Evolutionary conservation across 768 basidiomycete genomes (phyloP), one percentile per base, ranked within the genome.

Genomic region (Auricularia heimuer): DNA sequence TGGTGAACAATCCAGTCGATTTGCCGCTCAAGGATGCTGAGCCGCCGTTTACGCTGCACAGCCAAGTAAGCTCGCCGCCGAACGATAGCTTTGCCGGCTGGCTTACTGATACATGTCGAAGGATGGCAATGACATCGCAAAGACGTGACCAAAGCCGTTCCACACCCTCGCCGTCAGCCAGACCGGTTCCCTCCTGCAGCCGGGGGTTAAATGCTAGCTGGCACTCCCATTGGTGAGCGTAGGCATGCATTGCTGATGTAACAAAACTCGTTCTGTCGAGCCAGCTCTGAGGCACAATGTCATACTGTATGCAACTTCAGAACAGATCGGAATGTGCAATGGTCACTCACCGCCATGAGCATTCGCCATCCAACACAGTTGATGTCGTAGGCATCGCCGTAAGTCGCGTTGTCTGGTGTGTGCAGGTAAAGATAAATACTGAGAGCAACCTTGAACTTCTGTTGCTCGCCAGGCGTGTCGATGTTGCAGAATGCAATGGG

Each of bases 401-500:
- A 10, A 7, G 56, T 60, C 21, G 56, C 56, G 7, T 14, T 6
- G 34, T 6, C 33, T 62, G 64, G 54, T 8, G 21, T 8, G 8
- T 34, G 36, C 37, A 18, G 6, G 14, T 21, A 37, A 7, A 37
- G 18, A 4, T 10, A 21, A 11, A 8, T 16, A 10, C 39, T n/a
- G 16, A 12, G 18, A 11, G 64, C 60, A 33, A 65, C 11, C 6
- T n/a, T 42, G 34, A 62, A 65, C 44, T 39, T 61, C 34, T 65
- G 58, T 18, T 34, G 16, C 39, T 65, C 60, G n/a, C 61, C 45
- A 10, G 64, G 64, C 6, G 61, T 62, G 12, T 18, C 47, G 21
- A 65, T 62, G 47, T 65, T 47, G 24, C 63, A 34, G 34, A 71
- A 29, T 8, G 70, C 24, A 1, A 74, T 29, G 16, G 74, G 73